phyloP scores from a whole-genome alignment of 2,329 filamentous ascomycete species.

The Colletotrichum karsti region DNA sequence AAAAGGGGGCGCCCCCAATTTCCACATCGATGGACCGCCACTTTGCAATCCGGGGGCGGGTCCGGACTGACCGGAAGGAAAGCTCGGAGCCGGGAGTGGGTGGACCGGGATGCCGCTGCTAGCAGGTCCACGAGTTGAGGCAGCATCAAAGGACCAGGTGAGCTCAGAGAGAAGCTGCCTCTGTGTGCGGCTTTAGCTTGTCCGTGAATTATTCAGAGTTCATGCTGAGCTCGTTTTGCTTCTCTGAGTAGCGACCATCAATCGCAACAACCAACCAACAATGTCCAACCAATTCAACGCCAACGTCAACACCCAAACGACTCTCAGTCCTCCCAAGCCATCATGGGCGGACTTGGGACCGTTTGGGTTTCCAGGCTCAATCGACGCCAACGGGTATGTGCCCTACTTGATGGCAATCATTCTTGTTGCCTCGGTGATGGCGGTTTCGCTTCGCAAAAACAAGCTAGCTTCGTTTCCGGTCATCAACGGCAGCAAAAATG shows the following conservation, averaged over 20 bases:
- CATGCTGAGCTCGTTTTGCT: not conserved
- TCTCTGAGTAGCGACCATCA: not conserved
- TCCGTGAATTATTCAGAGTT: too few species aligned
- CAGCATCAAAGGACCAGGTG: not conserved
- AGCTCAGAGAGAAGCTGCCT: too few species aligned
- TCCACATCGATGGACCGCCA: not conserved
- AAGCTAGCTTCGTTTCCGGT: not conserved
- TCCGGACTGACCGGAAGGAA: not conserved
- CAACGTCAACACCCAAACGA: not conserved
- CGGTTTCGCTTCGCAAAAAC: not conserved
- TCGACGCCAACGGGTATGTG: not conserved
- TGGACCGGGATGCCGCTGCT: too few species aligned
- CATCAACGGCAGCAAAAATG: conserved; percentile 8
- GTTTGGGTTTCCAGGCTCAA: not conserved
- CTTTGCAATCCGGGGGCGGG: not conserved
- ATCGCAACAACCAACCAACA: not conserved
- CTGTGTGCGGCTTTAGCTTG: too few species aligned
- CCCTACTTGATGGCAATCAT: conserved; percentile 2
- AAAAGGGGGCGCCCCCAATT: not conserved
- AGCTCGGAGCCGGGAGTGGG: not conserved
- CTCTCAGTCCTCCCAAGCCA: not conserved
- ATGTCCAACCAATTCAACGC: conserved; percentile 7
- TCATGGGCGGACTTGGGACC: conserved; percentile 6
- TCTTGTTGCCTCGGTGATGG: not conserved
- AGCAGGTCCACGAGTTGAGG: too few species aligned